Evolutionary conservation across 352 stramenopile species (phyloP).

Genomic region (Pythium sukuiense): DNA sequence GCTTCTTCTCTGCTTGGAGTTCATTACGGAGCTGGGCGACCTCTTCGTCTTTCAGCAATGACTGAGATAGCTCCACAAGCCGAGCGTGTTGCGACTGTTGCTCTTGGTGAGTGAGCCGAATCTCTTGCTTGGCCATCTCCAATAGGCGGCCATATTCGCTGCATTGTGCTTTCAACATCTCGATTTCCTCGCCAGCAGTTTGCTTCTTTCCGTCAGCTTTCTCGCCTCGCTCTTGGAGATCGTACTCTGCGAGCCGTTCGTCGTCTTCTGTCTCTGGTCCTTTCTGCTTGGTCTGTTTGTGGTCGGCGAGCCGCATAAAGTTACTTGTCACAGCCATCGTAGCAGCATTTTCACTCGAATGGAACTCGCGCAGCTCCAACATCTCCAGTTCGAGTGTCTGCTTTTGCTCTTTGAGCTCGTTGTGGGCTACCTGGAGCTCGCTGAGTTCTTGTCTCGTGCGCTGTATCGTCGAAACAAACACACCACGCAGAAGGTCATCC

Average conservation of each 20-base stretch:
- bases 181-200: slow-evolving; percentile 22
- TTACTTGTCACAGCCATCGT: slow-evolving; percentile 21
- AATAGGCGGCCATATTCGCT: slow-evolving; percentile 52
- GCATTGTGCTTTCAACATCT: slow-evolving; percentile 42
- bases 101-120: slow-evolving; percentile 62
- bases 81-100: slow-evolving; percentile 47
- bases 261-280: slow-evolving; percentile 22
- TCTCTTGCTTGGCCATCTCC: slow-evolving; percentile 76
- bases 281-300: not conserved
- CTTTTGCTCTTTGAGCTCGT: slow-evolving; percentile 8
- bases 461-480: slow-evolving; percentile 9
- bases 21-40: slow-evolving; percentile 50
- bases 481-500: slow-evolving; percentile 7
- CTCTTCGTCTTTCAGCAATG: slow-evolving; percentile 51
- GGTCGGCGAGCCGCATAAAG: slow-evolving; percentile 26
- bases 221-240: slow-evolving; percentile 5
- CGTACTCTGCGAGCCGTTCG: slow-evolving; percentile 15
- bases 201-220: slow-evolving; percentile 7
- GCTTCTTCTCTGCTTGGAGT: slow-evolving; percentile 60
- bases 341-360: slow-evolving; percentile 15
- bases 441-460: slow-evolving; percentile 1
- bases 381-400: slow-evolving; percentile 23
- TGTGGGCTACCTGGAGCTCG: slow-evolving; percentile 7
- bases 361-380: slow-evolving; percentile 24
- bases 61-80: slow-evolving; percentile 51